Conservation (phyloP, 352 stramenopile species). For the Hyaloperonospora brassicae region DNA sequence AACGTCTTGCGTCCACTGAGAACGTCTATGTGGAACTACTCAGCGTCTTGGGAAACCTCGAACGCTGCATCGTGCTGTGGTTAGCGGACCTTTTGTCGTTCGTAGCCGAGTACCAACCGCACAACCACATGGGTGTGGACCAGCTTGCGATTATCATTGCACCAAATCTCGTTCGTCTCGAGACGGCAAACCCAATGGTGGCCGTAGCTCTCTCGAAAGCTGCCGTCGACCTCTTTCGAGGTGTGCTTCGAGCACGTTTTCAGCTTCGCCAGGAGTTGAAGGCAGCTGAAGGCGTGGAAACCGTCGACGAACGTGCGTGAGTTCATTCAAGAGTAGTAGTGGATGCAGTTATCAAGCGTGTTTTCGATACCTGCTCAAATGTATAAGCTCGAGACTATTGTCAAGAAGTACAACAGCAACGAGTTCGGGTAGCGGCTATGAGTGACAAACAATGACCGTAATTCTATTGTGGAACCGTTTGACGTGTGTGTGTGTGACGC, state of each 20-base stretch:
- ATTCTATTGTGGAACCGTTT: slow-evolving; percentile 21
- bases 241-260: slow-evolving; percentile 38
- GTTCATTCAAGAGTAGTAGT: slow-evolving; percentile 14
- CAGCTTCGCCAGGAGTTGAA: slow-evolving; percentile 22
- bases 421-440: slow-evolving; percentile 7
- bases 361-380: slow-evolving; percentile 18
- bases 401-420: slow-evolving; percentile 4
- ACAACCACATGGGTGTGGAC: slow-evolving; percentile 87
- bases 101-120: slow-evolving; percentile 57
- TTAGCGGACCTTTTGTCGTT: slow-evolving; percentile 70
- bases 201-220: slow-evolving; percentile 80
- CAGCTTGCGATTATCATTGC: slow-evolving; percentile 86
- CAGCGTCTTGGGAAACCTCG: slow-evolving; percentile 42
- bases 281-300: slow-evolving; percentile 4
- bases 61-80: slow-evolving; percentile 68
- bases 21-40: slow-evolving; percentile 35
- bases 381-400: slow-evolving; percentile 13
- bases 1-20: slow-evolving; percentile 36
- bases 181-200: slow-evolving; percentile 81
- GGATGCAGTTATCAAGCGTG: slow-evolving; percentile 13
- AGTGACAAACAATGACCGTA: slow-evolving; percentile 22
- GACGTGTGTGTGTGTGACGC: no score
- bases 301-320: slow-evolving; percentile 1
- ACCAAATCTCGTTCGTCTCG: slow-evolving; percentile 83
- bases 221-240: slow-evolving; percentile 66